phyloP scores from a whole-genome alignment of 2,329 filamentous ascomycete genomes.

The Dothideomycetidae sp. region DNA sequence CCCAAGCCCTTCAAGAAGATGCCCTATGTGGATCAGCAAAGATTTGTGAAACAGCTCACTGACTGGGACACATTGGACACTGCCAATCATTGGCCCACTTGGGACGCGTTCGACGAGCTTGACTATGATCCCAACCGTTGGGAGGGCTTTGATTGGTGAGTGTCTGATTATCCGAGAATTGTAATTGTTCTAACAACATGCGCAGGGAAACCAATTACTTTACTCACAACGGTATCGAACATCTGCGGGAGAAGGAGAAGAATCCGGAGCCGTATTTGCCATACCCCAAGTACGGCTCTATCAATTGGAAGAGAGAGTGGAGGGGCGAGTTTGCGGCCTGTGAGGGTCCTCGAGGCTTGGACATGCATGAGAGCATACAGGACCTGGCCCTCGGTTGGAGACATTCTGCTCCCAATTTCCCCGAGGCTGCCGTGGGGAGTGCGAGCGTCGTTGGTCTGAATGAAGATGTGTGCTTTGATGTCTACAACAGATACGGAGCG shows the following conservation, averaged over 20 bases:
- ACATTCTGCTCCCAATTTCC: constrained; percentile 44
- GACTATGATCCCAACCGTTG: constrained; percentile 36
- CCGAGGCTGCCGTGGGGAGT: constrained; percentile 47
- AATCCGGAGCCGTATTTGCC: constrained; percentile 49
- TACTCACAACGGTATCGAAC: constrained; percentile 20
- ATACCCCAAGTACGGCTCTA: constrained; percentile 55
- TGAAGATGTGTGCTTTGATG: constrained; percentile 51
- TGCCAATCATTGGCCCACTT: constrained; percentile 31
- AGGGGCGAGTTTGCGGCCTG: constrained; percentile 50
- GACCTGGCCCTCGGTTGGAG: constrained; percentile 50
- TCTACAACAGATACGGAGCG: constrained; percentile 35
- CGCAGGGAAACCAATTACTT: constrained; percentile 27
- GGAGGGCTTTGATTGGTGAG: constrained; percentile 30
- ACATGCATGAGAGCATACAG: constrained; percentile 41
- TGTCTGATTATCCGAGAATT: neutral
- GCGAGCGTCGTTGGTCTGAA: constrained; percentile 48
- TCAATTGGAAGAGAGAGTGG: constrained; percentile 42
- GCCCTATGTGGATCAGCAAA: constrained; percentile 11
- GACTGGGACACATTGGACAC: constrained; percentile 26
- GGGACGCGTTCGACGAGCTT: constrained; percentile 27
- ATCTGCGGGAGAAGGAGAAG: constrained; percentile 15
- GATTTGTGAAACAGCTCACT: constrained; percentile 29
- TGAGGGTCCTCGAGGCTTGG: constrained; percentile 41
- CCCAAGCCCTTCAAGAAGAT: constrained; percentile 11
- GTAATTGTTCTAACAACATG: constrained; percentile 9